phyloP scores from a whole-genome alignment of 2,329 filamentous ascomycete genomes.

The Grosmannia huntii region DNA sequence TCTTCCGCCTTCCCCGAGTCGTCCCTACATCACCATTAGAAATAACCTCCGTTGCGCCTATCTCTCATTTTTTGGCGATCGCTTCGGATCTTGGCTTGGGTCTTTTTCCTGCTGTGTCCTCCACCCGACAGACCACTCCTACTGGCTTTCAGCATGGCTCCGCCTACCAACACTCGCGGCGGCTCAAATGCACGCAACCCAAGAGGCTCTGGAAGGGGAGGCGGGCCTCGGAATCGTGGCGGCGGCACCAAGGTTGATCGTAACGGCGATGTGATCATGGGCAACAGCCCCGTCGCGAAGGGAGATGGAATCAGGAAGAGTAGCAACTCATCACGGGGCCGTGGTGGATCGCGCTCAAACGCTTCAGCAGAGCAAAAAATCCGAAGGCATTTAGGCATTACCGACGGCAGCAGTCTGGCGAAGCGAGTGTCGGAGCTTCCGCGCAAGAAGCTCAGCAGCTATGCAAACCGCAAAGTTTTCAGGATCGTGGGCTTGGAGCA shows the following conservation, averaged over 20 bases:
- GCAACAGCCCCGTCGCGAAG: constrained; percentile 14
- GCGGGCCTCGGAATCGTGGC: constrained; percentile 29
- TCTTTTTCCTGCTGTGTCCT: background rate
- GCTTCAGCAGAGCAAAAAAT: constrained; percentile 11
- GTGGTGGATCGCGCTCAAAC: constrained; percentile 1
- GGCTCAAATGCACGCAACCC: background rate
- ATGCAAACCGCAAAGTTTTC: constrained; percentile 24
- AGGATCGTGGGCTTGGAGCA: constrained; percentile 50
- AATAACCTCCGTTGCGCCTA: background rate
- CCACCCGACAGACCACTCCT: background rate
- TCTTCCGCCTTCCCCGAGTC: background rate
- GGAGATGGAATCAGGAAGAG: constrained; percentile 4
- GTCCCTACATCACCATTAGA: background rate
- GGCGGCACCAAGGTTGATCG: constrained; percentile 30
- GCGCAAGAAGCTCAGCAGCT: constrained; percentile 12
- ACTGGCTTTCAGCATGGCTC: background rate
- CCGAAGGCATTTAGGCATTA: constrained; percentile 17
- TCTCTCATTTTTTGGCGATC: background rate
- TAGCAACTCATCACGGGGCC: constrained; percentile 1
- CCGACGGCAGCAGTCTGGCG: constrained; percentile 15
- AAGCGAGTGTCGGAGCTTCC: constrained; percentile 13
- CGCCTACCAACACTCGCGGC: background rate
- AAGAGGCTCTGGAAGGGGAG: background rate
- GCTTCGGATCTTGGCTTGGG: background rate
- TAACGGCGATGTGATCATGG: constrained; percentile 51